Conservation (phyloP, 805 yeast species). For the Candida piceae region DNA sequence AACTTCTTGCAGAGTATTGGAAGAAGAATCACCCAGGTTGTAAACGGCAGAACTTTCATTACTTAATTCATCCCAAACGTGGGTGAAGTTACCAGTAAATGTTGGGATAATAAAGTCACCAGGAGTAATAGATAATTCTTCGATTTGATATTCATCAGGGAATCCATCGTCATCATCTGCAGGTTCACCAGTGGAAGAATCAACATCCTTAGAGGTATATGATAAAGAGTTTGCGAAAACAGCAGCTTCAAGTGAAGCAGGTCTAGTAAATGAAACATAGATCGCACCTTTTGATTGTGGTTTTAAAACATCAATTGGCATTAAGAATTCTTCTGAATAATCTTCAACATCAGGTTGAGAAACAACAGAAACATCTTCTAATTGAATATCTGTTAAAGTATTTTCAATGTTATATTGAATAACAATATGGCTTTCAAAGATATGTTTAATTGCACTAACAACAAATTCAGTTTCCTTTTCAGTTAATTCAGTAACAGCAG, state of each 20-base stretch:
- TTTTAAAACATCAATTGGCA: constrained; percentile 65
- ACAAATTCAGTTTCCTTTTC: constrained; percentile 93
- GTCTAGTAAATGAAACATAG: constrained; percentile 70
- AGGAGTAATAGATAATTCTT: constrained; percentile 63
- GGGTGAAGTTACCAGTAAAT: constrained; percentile 70
- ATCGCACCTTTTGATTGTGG: constrained; percentile 71
- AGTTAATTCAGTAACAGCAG: constrained; percentile 63
- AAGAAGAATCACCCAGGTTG: constrained; percentile 46
- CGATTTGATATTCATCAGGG: constrained; percentile 91
- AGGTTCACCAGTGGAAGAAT: constrained; percentile 63
- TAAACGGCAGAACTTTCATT: constrained; percentile 61
- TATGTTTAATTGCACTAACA: constrained; percentile 76
- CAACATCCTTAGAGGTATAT: constrained; percentile 75
- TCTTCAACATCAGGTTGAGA: constrained; percentile 58
- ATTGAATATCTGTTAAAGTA: constrained; percentile 71
- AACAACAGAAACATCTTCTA: constrained; percentile 71
- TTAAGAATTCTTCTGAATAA: constrained; percentile 62
- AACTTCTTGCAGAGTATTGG: constrained; percentile 45
- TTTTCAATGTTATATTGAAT: constrained; percentile 81
- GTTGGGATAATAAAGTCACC: constrained; percentile 83
- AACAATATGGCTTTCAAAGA: constrained; percentile 68
- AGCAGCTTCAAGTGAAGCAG: constrained; percentile 35
- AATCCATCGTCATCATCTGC: constrained; percentile 76
- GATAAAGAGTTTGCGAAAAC: constrained; percentile 63
- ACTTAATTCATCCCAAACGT: constrained; percentile 67